Base-by-base conservation (phyloP, 2,329 filamentous ascomycete species). In the Paecilomyces fulvus region DNA sequence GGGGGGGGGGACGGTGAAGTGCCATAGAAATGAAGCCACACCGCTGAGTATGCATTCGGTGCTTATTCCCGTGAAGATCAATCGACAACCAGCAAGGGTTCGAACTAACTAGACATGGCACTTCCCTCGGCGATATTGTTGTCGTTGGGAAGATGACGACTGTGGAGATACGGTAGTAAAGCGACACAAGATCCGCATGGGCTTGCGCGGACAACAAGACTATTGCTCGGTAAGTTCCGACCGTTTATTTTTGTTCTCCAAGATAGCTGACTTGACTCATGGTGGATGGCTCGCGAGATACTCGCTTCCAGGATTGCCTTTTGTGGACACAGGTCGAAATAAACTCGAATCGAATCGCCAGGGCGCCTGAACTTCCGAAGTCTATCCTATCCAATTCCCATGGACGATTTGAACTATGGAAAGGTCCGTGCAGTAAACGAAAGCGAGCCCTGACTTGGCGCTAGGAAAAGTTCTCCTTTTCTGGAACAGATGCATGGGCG, bases 171-270 rank as follows among this genome's bases (percentile, higher is more conserved):
- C n/a, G n/a, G n/a, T n/a, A 28, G 25, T 28, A 28, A 28, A 28
- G 25, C 25, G 4, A 28, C 25, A 28, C 25, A 28, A 28, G 25
- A 28, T 28, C 7, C 25, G 25, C 25, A 28, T 28, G 25, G 23
- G 4, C 7, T 28, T 7, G 7, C 25, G 7, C 25, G 25, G 25
- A 28, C 25, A 28, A 28, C 52, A 49, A 17, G 20, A 49, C n/a
- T 25, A 49, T 21, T 12, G 10, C 51, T 60, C 58, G 58, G 58
- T 55, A 60, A 57, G 58, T 60, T 60, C 58, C 58, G 58, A 54
- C 50, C 30, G 37, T 52, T n/a, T n/a, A n/a, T n/a, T 53, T 53
- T 28, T 28, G 25, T 28, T 28, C 7, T 28, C 25, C 25, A 28
- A 28, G 30, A 20, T 8, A 3, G 30, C 23, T 52, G 17, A 20